Evolutionary conservation across 176 grass and related monocot genomes (phyloP).

Genomic region (barley (Hordeum vulgare)): MorexV3_pseudomolecules_assembly NC_058522.1:421600749-421601248

Average conservation of each 20-base stretch:
- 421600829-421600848: neutral
- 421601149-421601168: slow-evolving; percentile 20
- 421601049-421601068: neutral
- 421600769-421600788: neutral
- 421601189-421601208: slow-evolving; percentile 18
- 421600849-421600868: slow-evolving; percentile 47
- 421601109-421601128: neutral
- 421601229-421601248: no score
- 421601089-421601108: slow-evolving; percentile 17
- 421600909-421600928: slow-evolving; percentile 68
- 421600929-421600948: slow-evolving; percentile 41
- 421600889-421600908: slow-evolving; percentile 32
- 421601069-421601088: slow-evolving; percentile 12
- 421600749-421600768: neutral
- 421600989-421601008: slow-evolving; percentile 28
- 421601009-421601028: slow-evolving; percentile 29
- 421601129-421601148: neutral
- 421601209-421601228: no score
- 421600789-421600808: no score
- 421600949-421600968: neutral
- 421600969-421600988: neutral
- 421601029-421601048: slow-evolving; percentile 41
- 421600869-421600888: slow-evolving; percentile 74
- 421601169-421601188: slow-evolving; percentile 4
- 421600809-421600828: neutral